Evolutionary conservation across 1,139 yeast genomes (phyloP).

Genomic region (Arxiozyma bovina): DNA sequence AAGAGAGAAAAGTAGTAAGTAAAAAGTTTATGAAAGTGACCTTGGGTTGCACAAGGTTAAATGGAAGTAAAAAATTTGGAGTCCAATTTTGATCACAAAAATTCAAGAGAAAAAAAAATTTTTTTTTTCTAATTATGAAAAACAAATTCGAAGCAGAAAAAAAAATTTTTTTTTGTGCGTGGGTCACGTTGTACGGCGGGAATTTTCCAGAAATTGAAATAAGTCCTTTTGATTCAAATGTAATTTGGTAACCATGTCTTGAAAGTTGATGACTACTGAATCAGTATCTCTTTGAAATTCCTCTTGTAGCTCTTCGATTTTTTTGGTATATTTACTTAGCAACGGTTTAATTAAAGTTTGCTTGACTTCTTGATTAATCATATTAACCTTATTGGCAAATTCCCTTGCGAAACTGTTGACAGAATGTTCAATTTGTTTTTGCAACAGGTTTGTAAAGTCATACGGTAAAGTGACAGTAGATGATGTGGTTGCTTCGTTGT

Average conservation of each 20-base stretch:
- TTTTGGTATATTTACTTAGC: slow-evolving; percentile 29
- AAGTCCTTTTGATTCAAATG: slow-evolving; percentile 1
- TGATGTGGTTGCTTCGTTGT: neutral
- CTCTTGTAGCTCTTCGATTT: slow-evolving; percentile 28
- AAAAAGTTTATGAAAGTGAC: neutral
- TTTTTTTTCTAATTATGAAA: no score
- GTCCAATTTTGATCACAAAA: no score
- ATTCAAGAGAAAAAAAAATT: no score
- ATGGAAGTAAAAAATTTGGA: no score
- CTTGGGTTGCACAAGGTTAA: neutral
- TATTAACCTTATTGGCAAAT: slow-evolving; percentile 28
- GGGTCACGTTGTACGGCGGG: slow-evolving; percentile 2
- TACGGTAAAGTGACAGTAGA: neutral
- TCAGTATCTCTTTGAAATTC: slow-evolving; percentile 32
- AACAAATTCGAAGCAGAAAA: neutral
- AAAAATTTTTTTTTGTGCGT: slow-evolving; percentile 2
- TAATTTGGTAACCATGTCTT: slow-evolving; percentile 20
- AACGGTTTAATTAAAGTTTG: slow-evolving; percentile 29
- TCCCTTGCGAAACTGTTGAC: slow-evolving; percentile 31
- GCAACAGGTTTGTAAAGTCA: slow-evolving; percentile 21
- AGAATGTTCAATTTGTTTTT: slow-evolving; percentile 32
- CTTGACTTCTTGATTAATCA: slow-evolving; percentile 33
- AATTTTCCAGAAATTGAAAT: neutral
- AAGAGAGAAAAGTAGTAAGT: neutral
- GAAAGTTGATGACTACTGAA: slow-evolving; percentile 30